Conservation (phyloP, 805 yeast species). For the Saccharomycopsis schoenii region DNA sequence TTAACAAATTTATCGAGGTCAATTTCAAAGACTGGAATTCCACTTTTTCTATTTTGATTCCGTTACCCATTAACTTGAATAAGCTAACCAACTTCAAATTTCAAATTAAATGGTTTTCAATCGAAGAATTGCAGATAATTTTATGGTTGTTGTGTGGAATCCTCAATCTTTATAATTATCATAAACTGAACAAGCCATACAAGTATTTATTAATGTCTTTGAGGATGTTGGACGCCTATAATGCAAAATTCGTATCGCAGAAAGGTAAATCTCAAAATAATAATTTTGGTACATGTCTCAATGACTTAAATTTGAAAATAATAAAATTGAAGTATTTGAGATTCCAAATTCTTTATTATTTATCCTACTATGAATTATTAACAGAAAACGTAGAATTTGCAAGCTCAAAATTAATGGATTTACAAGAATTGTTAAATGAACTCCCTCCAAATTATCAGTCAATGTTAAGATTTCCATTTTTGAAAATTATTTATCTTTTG, state of each 20-base stretch:
- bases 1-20: constrained; percentile 10
- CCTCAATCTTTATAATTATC: constrained; percentile 8
- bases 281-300: background rate
- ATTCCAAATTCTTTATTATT: constrained; percentile 14
- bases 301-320: constrained; percentile 3
- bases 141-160: constrained; percentile 15
- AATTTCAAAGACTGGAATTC: constrained; percentile 13
- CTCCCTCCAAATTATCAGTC: constrained; percentile 3
- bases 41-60: constrained; percentile 10
- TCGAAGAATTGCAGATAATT: constrained; percentile 17
- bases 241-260: background rate
- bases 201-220: constrained; percentile 14
- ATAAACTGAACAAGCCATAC: constrained; percentile 9
- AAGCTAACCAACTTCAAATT: constrained; percentile 4
- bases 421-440: constrained; percentile 3
- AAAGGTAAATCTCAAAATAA: background rate
- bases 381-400: background rate
- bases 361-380: constrained; percentile 3
- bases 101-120: constrained; percentile 14
- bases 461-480: constrained; percentile 7
- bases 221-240: constrained; percentile 4
- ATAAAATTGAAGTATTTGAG: constrained; percentile 9
- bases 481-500: constrained; percentile 9
- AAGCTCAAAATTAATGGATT: background rate
- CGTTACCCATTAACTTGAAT: constrained; percentile 1